These are phyloP conservation scores for Lipomyces orientalis DNA, from an alignment of 805 yeast species.

Conservation along the genomic window DNA sequence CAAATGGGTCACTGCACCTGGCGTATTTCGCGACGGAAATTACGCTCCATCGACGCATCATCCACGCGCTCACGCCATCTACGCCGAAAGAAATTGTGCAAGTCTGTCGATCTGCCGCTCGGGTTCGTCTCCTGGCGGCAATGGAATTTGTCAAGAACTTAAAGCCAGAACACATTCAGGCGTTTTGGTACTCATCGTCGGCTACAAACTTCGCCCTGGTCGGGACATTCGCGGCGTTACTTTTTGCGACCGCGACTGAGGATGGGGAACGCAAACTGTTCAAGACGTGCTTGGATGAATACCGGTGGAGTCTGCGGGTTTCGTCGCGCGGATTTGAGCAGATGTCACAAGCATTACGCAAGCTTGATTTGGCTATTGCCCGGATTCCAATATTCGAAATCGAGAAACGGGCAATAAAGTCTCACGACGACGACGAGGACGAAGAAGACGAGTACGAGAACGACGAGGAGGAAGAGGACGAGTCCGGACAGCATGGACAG, in stretches of 20 bases:
- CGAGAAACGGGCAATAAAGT: conserved; percentile 15
- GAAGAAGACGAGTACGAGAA: conserved; percentile 21
- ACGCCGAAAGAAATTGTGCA: conserved; percentile 52
- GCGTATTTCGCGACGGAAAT: conserved; percentile 42
- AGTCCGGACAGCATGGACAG: conserved; percentile 12
- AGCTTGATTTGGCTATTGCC: conserved; percentile 71
- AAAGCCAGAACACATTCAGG: conserved; percentile 39
- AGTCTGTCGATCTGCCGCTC: conserved; percentile 44
- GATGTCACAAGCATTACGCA: conserved; percentile 72
- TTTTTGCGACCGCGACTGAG: conserved; percentile 54
- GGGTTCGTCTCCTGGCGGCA: conserved; percentile 36
- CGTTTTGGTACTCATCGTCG: conserved; percentile 40
- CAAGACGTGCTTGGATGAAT: conserved; percentile 72
- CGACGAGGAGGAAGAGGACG: conserved; percentile 14
- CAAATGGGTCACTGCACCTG: conserved; percentile 53
- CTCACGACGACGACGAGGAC: conserved; percentile 11
- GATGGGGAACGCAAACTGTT: conserved; percentile 67
- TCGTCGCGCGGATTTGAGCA: conserved; percentile 79
- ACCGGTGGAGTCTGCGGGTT: conserved; percentile 75
- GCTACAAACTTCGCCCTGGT: conserved; percentile 43
- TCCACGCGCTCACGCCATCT: conserved; percentile 52
- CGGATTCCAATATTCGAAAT: conserved; percentile 62
- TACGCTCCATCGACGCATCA: conserved; percentile 40
- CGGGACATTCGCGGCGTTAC: conserved; percentile 40
- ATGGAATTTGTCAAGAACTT: conserved; percentile 40